A percentile compares a stretch with the other conserved stretches of the same genome.
These are phyloP conservation scores for Solanum dulcamara DNA, from an alignment of 257 asterid species.

Conservation along the genomic window DNA sequence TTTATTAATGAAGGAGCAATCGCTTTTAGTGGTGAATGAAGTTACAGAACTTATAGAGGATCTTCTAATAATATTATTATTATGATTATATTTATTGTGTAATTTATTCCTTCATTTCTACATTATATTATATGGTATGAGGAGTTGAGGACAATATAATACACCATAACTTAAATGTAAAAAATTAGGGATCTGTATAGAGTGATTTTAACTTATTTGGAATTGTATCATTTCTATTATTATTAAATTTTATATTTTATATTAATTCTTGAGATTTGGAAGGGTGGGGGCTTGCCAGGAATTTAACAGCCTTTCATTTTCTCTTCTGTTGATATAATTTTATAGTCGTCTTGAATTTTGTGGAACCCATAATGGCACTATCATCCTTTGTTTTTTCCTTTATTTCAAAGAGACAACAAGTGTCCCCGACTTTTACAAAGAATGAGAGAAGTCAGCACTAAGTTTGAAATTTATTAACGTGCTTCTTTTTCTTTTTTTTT, in stretches of 20 bases:
- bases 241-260: neutral
- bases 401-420: neutral
- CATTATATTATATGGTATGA: neutral
- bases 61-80: neutral
- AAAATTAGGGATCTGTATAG: too few relatives aligned
- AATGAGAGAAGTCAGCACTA: neutral
- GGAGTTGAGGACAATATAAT: neutral
- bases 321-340: neutral
- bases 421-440: neutral
- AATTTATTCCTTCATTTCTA: neutral
- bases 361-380: neutral
- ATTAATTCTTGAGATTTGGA: neutral
- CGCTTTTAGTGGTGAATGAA: too few relatives aligned
- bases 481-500: neutral
- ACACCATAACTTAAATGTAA: neutral
- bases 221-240: neutral
- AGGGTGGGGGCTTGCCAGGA: neutral
- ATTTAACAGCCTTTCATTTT: neutral
- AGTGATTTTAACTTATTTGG: neutral
- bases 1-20: too few relatives aligned
- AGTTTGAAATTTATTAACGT: neutral
- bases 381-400: neutral
- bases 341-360: neutral
- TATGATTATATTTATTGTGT: neutral
- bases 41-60: neutral